A percentile compares a stretch with the other conserved stretches of the same genome.
These are phyloP conservation scores for Kuraishia cidri DNA, from an alignment of 805 yeast species.

Conservation along the genomic window DNA sequence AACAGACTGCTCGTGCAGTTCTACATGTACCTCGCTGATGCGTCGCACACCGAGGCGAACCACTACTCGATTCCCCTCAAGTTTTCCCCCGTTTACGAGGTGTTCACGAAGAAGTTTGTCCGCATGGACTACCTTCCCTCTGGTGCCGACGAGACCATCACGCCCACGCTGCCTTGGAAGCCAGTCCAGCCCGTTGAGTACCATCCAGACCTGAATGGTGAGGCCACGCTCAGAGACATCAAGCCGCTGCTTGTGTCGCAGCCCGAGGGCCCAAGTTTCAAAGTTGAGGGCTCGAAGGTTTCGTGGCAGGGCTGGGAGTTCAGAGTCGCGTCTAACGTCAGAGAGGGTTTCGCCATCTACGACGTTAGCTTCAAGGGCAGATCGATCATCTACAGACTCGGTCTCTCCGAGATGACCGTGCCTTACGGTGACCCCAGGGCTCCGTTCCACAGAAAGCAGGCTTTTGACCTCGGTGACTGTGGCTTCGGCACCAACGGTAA, in stretches of 20 bases:
- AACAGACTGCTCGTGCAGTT: conserved; percentile 58
- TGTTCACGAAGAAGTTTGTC: conserved; percentile 47
- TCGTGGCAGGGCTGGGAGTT: conserved; percentile 84
- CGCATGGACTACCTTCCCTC: conserved; percentile 71
- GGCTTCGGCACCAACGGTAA: conserved; percentile 75
- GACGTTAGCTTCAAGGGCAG: conserved; percentile 72
- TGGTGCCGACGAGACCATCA: conserved; percentile 51
- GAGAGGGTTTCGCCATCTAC: conserved; percentile 76
- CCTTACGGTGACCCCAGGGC: conserved; percentile 83
- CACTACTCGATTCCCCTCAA: conserved; percentile 69
- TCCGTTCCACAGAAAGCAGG: conserved; percentile 81
- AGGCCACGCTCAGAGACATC: conserved; percentile 37
- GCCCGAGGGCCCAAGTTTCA: conserved; percentile 76
- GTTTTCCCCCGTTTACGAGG: conserved; percentile 67
- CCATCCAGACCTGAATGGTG: conserved; percentile 62
- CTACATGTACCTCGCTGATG: conserved; percentile 63
- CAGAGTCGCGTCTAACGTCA: conserved; percentile 56
- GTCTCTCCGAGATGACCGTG: conserved; percentile 79
- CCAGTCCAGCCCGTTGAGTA: conserved; percentile 57
- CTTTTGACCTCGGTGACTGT: conserved; percentile 79
- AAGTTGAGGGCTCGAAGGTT: conserved; percentile 48
- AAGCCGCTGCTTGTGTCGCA: conserved; percentile 65
- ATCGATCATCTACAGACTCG: conserved; percentile 62
- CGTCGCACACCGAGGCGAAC: conserved; percentile 62
- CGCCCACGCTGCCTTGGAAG: conserved; percentile 54